A percentile compares a stretch with the other conserved stretches of the same genome.
These are phyloP conservation scores for Trebouxia sp. DNA, from an alignment of 139 green algal genomes.

Conservation along the genomic window DNA sequence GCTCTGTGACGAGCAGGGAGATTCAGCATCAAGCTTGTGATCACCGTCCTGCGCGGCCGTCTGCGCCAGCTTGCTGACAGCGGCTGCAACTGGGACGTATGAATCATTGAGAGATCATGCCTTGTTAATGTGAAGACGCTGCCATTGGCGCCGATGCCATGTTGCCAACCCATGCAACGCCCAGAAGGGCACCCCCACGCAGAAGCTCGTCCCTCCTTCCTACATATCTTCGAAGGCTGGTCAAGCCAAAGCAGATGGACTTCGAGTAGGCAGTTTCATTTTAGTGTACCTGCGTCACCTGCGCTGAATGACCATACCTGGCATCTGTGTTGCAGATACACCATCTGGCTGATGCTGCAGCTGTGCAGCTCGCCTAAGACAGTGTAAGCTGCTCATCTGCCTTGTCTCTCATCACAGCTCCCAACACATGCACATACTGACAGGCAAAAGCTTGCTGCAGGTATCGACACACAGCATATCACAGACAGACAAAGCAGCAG, in stretches of 20 bases:
- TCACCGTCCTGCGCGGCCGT: too few relatives aligned
- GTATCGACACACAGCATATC: slow-evolving; percentile 95
- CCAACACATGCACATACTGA: background rate
- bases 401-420: background rate
- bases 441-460: slow-evolving; percentile 43
- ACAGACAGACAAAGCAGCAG: slow-evolving; percentile 98
- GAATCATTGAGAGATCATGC: too few relatives aligned
- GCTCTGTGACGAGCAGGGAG: too few relatives aligned
- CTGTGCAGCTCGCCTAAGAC: slow-evolving; percentile 90
- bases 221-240: slow-evolving; percentile 73
- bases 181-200: slow-evolving; percentile 1
- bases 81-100: too few relatives aligned
- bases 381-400: slow-evolving; percentile 59
- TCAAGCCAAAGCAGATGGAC: slow-evolving; percentile 87
- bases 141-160: background rate
- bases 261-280: slow-evolving; percentile 78
- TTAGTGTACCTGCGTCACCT: background rate
- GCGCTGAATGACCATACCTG: background rate
- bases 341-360: slow-evolving; percentile 96
- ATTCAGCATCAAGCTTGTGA: too few relatives aligned
- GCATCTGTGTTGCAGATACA: slow-evolving; percentile 70
- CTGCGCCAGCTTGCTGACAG: too few relatives aligned
- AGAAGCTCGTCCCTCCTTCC: slow-evolving; percentile 33
- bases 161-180: slow-evolving; percentile 8
- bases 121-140: too few relatives aligned